Conservation (phyloP, 1,284 basidiomycete genomes). For the Pterulicium gracile region DNA sequence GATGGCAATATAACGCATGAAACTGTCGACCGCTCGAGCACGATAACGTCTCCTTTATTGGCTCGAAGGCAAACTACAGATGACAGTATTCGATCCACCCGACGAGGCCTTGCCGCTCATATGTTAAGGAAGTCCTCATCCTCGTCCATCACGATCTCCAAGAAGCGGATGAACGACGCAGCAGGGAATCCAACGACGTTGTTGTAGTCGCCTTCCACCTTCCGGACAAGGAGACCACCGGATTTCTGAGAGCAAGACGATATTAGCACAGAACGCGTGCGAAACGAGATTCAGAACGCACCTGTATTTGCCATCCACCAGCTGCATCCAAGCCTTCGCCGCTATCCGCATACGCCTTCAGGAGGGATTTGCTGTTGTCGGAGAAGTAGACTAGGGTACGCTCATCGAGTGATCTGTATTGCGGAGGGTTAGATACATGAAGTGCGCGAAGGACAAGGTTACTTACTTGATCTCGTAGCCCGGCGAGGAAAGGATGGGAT, state of each 20-base stretch:
- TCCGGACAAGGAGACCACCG: conserved; percentile 71
- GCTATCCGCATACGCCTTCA: conserved; percentile 81
- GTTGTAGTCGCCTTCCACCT: conserved; percentile 86
- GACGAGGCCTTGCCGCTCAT: too few species aligned
- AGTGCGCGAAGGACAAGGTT: conserved; percentile 1
- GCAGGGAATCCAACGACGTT: conserved; percentile 91
- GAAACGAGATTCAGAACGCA: conserved; percentile 18
- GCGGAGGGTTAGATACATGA: conserved; percentile 1
- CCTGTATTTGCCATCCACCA: conserved; percentile 93
- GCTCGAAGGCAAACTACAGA: too few species aligned
- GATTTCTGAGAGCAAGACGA: conserved; percentile 42
- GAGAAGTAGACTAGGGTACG: conserved; percentile 75
- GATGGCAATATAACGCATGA: too few species aligned
- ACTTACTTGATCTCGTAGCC: conserved; percentile 77
- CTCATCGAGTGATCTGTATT: conserved; percentile 73
- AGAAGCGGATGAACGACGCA: conserved; percentile 62
- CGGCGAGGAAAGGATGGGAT: conserved; percentile 75
- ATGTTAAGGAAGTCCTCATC: conserved; percentile 58
- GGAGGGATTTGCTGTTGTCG: conserved; percentile 52
- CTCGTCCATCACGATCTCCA: conserved; percentile 59
- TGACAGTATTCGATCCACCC: too few species aligned
- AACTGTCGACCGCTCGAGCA: too few species aligned
- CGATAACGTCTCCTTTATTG: too few species aligned
- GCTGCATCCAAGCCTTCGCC: conserved; percentile 88
- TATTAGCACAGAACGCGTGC: too few species aligned